phyloP scores from a whole-genome alignment of 257 asterid species.

The Echium plantagineum region DNA sequence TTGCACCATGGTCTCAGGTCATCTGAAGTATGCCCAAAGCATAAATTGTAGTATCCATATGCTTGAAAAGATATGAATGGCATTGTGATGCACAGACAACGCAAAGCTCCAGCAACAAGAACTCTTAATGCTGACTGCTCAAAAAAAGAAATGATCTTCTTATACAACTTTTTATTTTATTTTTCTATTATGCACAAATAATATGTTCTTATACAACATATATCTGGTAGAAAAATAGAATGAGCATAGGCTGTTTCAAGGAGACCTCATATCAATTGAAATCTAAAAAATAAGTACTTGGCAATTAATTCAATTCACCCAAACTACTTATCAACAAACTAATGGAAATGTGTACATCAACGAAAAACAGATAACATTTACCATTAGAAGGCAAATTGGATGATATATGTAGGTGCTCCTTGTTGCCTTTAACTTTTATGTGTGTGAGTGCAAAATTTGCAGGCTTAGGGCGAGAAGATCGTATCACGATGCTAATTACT shows the following conservation, averaged over 20 bases:
- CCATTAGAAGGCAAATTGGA: too few species aligned
- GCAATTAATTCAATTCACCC: too few species aligned
- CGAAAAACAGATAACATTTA: background rate
- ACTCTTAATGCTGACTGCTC: slow-evolving; percentile 41
- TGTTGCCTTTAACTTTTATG: background rate
- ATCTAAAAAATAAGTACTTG: too few species aligned
- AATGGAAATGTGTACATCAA: background rate
- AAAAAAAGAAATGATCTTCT: slow-evolving; percentile 1
- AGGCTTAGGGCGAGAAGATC: background rate
- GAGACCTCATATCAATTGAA: background rate
- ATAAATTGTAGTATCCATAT: slow-evolving; percentile 65
- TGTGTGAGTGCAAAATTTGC: background rate
- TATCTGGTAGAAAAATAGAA: background rate
- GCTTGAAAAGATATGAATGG: slow-evolving; percentile 78
- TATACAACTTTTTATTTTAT: background rate
- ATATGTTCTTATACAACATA: background rate
- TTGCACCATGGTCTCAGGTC: slow-evolving; percentile 91
- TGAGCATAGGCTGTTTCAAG: background rate
- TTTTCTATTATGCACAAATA: too few species aligned
- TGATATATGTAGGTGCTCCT: background rate
- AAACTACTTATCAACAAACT: background rate
- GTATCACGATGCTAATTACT: background rate
- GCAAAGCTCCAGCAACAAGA: slow-evolving; percentile 51
- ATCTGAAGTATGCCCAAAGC: slow-evolving; percentile 38
- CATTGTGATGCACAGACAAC: slow-evolving; percentile 41